Conservation (phyloP, 208 protist species). For the Trypanosoma brucei region DNA sequence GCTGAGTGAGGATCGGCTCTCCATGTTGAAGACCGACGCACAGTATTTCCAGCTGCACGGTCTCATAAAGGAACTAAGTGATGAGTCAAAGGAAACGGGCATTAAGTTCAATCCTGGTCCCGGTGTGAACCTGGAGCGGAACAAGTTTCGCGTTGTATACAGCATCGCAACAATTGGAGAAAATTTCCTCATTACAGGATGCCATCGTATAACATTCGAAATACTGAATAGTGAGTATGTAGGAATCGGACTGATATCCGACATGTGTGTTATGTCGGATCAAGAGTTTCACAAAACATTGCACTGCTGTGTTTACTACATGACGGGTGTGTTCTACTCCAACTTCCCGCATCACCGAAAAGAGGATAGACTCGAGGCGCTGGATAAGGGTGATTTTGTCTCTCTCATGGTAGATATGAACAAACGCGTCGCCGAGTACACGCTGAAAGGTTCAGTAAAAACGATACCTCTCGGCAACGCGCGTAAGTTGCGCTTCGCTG, state of each 20-base stretch:
- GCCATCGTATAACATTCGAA: slow-evolving; percentile 80
- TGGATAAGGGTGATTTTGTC: slow-evolving; percentile 71
- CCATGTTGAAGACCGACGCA: slow-evolving; percentile 66
- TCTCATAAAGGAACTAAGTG: slow-evolving; percentile 46
- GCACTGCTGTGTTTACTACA: slow-evolving; percentile 90
- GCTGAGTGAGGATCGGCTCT: slow-evolving; percentile 59
- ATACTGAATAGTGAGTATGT: slow-evolving; percentile 77
- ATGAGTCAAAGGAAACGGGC: slow-evolving; percentile 19
- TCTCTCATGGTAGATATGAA: slow-evolving; percentile 81
- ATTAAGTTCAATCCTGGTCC: slow-evolving; percentile 55
- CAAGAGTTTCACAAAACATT: slow-evolving; percentile 86
- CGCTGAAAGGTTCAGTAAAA: slow-evolving; percentile 71
- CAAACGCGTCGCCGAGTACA: slow-evolving; percentile 71
- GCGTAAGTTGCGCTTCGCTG: slow-evolving; percentile 73
- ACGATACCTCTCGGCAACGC: slow-evolving; percentile 65
- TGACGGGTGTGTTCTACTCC: slow-evolving; percentile 90
- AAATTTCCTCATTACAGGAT: slow-evolving; percentile 66
- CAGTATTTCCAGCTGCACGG: slow-evolving; percentile 66
- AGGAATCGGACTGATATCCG: slow-evolving; percentile 84
- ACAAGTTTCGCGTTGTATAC: slow-evolving; percentile 77
- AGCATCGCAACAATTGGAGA: slow-evolving; percentile 75
- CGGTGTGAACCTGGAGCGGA: slow-evolving; percentile 71
- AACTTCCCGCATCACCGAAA: slow-evolving; percentile 88
- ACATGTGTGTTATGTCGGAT: slow-evolving; percentile 69
- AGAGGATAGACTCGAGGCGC: slow-evolving; percentile 74